A percentile compares a stretch with the other conserved stretches of the same genome.
Evolutionary conservation across 2,329 filamentous ascomycete species (phyloP).

Genomic region (Pochonia chlamydosporia): DNA sequence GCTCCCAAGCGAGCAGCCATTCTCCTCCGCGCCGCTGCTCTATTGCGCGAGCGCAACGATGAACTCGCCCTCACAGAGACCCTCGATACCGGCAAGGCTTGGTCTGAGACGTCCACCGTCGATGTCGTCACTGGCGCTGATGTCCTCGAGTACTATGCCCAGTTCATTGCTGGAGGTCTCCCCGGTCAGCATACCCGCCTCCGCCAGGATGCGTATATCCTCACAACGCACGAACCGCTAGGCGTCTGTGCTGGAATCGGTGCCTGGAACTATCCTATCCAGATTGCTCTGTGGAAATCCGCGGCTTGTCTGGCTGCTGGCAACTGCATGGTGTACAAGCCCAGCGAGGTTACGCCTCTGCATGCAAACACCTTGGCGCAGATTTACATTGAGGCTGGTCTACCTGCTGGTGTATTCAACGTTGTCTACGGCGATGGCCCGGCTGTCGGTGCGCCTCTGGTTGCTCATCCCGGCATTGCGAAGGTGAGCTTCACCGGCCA

Average conservation of each 20-base stretch:
- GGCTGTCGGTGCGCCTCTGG: conserved; percentile 65
- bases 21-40: conserved; percentile 66
- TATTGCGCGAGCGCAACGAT: conserved; percentile 73
- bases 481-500: conserved; percentile 91
- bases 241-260: conserved; percentile 84
- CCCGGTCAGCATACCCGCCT: conserved; percentile 75
- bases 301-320: conserved; percentile 79
- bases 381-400: conserved; percentile 71
- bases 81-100: conserved; percentile 80
- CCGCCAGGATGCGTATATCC: conserved; percentile 71
- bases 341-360: conserved; percentile 81
- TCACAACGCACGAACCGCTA: conserved; percentile 74
- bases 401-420: conserved; percentile 81
- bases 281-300: conserved; percentile 87
- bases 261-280: conserved; percentile 89
- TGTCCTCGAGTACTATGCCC: conserved; percentile 81
- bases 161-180: conserved; percentile 70
- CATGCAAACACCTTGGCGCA: conserved; percentile 71
- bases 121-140: conserved; percentile 80
- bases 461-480: conserved; percentile 64
- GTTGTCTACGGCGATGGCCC: conserved; percentile 76
- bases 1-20: conserved; percentile 71
- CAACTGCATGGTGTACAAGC: conserved; percentile 89
- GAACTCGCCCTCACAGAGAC: conserved; percentile 75
- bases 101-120: conserved; percentile 76